Base-by-base conservation (phyloP, 75 land plant species). In the Cupressus sempervirens region DNA sequence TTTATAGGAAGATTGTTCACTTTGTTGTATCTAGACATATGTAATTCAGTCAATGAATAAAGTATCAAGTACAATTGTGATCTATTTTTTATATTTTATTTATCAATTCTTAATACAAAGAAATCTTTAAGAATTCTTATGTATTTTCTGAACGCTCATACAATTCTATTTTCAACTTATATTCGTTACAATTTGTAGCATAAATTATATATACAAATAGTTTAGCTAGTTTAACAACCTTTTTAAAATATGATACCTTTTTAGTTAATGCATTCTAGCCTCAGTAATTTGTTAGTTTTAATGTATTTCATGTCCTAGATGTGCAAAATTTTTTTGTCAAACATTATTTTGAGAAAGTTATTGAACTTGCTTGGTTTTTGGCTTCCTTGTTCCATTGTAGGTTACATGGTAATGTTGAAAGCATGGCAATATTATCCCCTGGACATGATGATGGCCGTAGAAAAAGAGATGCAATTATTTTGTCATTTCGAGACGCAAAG, bases 341-440 rank as follows among this genome's bases (percentile, higher is more conserved):
- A n/a, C 29, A 79, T 79, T 79, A n/a, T 79, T 30, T n/a, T 79
- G 12, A 26, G 4, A 76, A 79, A 79, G 3, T 45, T 76, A 43
- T 23, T 79, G 38, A 79, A 79, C 32, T 72, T 72, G 35, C 35
- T 30, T 26, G 87, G 29, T 58, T 72, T 53, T n/a, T 40, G 41
- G 3, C 41, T 43, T 79, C 30, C 23, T 38, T 84, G 48, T 56
- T 83, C 20, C 43, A 26, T 65, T 89, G 79, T 87, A 98, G 99
- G 83, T 88, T 98, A 87, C 98, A 96, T 87, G 98, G 95, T 40
- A 98, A 96, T 92, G 92, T 96, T 38, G 98, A 94, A 88, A 88
- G 94, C 67, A 87, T 98, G 94, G 92, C 91, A 50, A 87, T 96
- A 40, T 83, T 98, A 35, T 90, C 95, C 38, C 80, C 65, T 84